A percentile compares a stretch with the other conserved stretches of the same genome.
These are phyloP conservation scores for Botrytis galanthina DNA, from an alignment of 2,329 filamentous ascomycete species.

Conservation along the genomic window DNA sequence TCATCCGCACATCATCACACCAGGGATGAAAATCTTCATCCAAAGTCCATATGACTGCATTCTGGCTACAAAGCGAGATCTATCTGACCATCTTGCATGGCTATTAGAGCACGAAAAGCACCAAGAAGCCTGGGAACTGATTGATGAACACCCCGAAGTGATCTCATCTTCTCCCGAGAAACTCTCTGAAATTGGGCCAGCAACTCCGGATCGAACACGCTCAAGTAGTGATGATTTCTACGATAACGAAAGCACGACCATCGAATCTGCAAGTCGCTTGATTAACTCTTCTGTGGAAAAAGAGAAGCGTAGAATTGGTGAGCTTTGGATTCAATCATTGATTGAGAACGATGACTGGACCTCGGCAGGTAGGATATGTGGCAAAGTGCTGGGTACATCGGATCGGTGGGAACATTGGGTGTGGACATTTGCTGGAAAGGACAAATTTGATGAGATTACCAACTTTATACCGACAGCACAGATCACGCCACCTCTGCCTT, in stretches of 20 bases:
- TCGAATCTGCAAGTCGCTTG: conserved; percentile 57
- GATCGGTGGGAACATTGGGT: conserved; percentile 94
- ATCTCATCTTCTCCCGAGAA: conserved; percentile 46
- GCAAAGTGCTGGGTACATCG: conserved; percentile 76
- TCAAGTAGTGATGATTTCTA: conserved; percentile 61
- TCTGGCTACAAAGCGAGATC: conserved; percentile 82
- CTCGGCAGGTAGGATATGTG: conserved; percentile 75
- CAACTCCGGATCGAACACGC: conserved; percentile 41
- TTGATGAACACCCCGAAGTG: conserved; percentile 84
- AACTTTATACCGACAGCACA: conserved; percentile 74
- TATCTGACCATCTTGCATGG: conserved; percentile 84
- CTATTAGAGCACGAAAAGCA: conserved; percentile 78
- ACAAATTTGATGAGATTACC: conserved; percentile 87
- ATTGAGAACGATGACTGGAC: conserved; percentile 73
- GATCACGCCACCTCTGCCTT: conserved; percentile 75
- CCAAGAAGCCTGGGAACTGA: conserved; percentile 80
- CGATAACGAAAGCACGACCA: conserved; percentile 66
- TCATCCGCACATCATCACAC: conserved; percentile 40
- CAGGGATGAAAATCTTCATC: conserved; percentile 81
- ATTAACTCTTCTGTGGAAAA: conserved; percentile 69
- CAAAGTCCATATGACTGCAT: conserved; percentile 97
- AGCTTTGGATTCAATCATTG: conserved; percentile 88
- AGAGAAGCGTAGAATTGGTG: conserved; percentile 87
- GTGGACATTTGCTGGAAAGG: conserved; percentile 82
- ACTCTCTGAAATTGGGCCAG: conserved; percentile 42